Percentiles rank a stretch among this genome's conserved stretches.
phyloP scores from a whole-genome alignment of 805 yeast species.

The Wickerhamiella qilinensis region DNA sequence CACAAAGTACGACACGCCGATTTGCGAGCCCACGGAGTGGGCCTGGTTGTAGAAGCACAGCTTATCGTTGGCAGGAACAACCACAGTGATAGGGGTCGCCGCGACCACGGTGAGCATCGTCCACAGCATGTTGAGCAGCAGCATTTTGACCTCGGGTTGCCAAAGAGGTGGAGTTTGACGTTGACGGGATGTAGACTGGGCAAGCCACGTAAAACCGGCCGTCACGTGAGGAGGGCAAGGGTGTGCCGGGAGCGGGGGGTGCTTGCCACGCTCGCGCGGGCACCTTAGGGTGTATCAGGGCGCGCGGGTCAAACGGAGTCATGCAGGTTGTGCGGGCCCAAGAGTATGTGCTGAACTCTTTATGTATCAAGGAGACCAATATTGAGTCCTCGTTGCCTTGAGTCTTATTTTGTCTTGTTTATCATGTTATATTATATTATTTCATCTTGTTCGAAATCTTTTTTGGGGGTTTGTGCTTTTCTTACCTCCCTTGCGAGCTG shows the following conservation, averaged over 20 bases:
- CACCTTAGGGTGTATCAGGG: not conserved
- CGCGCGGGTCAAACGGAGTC: too few species aligned
- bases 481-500: too few species aligned
- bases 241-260: too few species aligned
- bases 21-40: slow-evolving; percentile 36
- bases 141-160: not conserved
- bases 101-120: not conserved
- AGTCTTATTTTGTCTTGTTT: too few species aligned
- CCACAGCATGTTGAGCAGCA: not conserved
- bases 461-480: too few species aligned
- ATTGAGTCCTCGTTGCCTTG: too few species aligned
- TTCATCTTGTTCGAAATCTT: too few species aligned
- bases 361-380: too few species aligned
- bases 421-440: too few species aligned
- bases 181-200: not conserved
- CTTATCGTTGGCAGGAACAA: slow-evolving; percentile 57
- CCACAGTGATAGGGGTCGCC: slow-evolving; percentile 50
- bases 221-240: not conserved
- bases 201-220: not conserved
- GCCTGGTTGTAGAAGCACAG: slow-evolving; percentile 61
- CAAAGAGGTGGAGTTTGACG: not conserved
- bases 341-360: too few species aligned
- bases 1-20: slow-evolving; percentile 72
- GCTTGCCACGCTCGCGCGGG: too few species aligned
- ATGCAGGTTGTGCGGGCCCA: too few species aligned